Base-by-base conservation (phyloP, 768 basidiomycete species). In the Termitomyces sp. region DNA sequence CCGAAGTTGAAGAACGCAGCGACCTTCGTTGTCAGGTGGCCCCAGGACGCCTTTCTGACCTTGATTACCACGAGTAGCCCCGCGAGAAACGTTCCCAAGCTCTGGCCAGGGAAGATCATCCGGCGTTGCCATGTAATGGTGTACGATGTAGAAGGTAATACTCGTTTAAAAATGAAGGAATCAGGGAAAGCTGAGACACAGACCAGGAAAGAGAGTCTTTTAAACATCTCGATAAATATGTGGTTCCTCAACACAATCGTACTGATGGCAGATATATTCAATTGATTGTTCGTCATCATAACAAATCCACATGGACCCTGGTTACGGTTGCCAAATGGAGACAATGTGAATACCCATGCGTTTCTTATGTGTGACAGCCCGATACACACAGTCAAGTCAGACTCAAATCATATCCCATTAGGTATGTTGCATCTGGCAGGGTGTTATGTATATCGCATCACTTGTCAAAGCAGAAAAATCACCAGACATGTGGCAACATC, bases 31-130 rank as follows among this genome's bases (percentile, higher is more conserved):
- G 74, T 90, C 88, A 23, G 88, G 76, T 56, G 82, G 77, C 19
- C 87, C 82, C 32, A 91, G 72, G 43, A 84, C 86, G 59, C 89
- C 89, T 67, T 91, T 91, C 68, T 90, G 88, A 48, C 89, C 89
- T 77, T 91, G 89, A 71, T 91, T 91, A 58, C 89, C 89, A 67
- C 89, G 73, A 49, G 89, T 91, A 25, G 89, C 89, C 47, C 89
- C 89, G 56, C 89, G 81, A 54, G 89, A 89, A 61, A 91, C 88
- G 65, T 91, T 91, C 60, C 89, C 89, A 59, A 89, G 78, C 71
- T 91, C 89, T 61, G 89, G 89, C 89, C 89, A 91, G 23, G 89
- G 89, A 54, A 91, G 79, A 77, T 91, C 89, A 75, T 91, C 89
- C 61, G 79, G 71, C 66, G 76, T 71, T 58, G 79, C 73, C 79